Percentiles rank a stretch among this genome's conserved stretches.
Conservation (phyloP, 768 basidiomycete species). For the Boletus huronensis region DNA sequence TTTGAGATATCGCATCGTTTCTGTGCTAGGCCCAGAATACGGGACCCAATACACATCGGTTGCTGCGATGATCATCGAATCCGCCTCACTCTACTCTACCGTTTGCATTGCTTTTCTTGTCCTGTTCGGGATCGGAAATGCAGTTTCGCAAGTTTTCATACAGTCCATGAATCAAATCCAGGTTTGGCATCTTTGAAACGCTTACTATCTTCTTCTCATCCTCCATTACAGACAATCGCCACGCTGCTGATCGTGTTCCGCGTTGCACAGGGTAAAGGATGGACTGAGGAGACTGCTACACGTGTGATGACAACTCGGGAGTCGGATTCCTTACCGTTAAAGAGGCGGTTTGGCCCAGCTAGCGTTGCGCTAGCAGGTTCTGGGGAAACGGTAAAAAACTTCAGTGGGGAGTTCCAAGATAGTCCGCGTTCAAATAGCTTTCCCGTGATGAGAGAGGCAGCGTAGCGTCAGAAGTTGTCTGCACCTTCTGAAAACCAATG, state of each 20-base stretch:
- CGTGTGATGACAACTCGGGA: neutral
- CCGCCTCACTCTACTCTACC: slow-evolving; percentile 29
- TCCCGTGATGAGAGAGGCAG: neutral
- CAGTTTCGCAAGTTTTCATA: slow-evolving; percentile 28
- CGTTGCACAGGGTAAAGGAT: slow-evolving; percentile 11
- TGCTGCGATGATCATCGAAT: slow-evolving; percentile 36
- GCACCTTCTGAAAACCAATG: too few relatives aligned
- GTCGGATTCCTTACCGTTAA: neutral
- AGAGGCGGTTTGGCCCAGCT: neutral
- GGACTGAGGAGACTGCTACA: slow-evolving; percentile 1
- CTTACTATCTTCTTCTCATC: neutral
- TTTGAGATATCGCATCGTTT: slow-evolving; percentile 9
- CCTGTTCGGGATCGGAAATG: slow-evolving; percentile 19
- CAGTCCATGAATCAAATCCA: slow-evolving; percentile 28
- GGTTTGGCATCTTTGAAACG: slow-evolving; percentile 8
- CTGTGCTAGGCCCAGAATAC: slow-evolving; percentile 20
- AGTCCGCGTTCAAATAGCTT: neutral
- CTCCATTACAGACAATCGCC: neutral
- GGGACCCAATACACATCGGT: slow-evolving; percentile 30
- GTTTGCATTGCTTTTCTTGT: slow-evolving; percentile 31
- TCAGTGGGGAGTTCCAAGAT: neutral
- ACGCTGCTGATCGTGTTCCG: slow-evolving; percentile 9
- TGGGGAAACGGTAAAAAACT: neutral
- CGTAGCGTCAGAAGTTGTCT: neutral
- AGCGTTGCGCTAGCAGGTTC: neutral